A percentile compares a stretch with the other conserved stretches of the same genome.
Evolutionary conservation across 306 rosid genomes (phyloP).

Genomic region (Corylus avellana): DNA sequence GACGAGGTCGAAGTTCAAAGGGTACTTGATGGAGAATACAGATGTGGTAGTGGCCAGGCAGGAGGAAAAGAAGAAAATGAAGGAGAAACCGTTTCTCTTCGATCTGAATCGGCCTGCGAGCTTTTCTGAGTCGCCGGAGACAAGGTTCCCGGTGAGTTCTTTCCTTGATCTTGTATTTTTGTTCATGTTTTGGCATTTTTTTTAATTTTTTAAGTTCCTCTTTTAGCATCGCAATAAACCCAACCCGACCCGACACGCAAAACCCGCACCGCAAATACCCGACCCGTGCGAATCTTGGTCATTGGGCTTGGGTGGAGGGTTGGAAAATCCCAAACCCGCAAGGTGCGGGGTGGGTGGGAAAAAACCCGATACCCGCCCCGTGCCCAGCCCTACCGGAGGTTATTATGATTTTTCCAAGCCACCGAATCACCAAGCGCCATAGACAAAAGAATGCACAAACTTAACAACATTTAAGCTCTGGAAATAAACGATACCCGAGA

Average conservation of each 20-base stretch:
- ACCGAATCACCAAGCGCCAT: background rate
- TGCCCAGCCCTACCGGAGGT: background rate
- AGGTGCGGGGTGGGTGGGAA: no score
- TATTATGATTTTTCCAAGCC: background rate
- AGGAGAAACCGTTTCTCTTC: conserved; percentile 49
- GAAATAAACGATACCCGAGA: background rate
- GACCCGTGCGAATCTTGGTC: no score
- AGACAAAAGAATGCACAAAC: background rate
- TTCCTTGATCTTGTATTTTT: background rate
- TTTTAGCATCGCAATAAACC: conserved; percentile 4
- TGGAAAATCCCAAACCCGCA: no score
- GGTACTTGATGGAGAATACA: conserved; percentile 56
- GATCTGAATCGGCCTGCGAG: conserved; percentile 69
- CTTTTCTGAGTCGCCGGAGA: conserved; percentile 31
- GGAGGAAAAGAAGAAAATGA: conserved; percentile 26
- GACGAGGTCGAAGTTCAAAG: conserved; percentile 56
- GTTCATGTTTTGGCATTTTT: no score
- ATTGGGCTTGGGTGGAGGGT: no score
- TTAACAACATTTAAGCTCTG: background rate
- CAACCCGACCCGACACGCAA: no score
- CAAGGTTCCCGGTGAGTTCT: background rate
- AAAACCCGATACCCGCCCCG: no score
- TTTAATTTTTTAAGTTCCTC: background rate
- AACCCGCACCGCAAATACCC: no score
- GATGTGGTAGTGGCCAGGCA: conserved; percentile 37